Evolutionary conservation across 495 filamentous ascomycete genomes (phyloP).

Genomic region (Podospora pseudopauciseta): DNA sequence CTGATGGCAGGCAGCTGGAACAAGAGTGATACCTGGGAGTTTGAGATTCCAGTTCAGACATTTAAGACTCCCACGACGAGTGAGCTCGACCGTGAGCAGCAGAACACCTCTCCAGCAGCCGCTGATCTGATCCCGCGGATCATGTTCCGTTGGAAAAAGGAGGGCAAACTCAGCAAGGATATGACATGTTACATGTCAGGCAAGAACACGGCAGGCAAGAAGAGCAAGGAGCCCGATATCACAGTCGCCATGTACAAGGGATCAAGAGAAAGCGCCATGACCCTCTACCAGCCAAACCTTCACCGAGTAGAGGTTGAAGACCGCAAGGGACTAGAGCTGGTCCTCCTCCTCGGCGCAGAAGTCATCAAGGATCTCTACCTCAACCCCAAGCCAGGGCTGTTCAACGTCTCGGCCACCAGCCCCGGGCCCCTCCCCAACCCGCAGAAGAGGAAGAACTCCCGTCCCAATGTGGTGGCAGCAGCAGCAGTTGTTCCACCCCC

Average conservation of each 20-base stretch:
- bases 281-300: constrained; percentile 89
- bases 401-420: constrained; percentile 62
- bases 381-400: constrained; percentile 60
- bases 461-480: constrained; percentile 28
- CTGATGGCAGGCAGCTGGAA: constrained; percentile 73
- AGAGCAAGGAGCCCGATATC: constrained; percentile 89
- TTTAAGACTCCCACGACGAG: constrained; percentile 77
- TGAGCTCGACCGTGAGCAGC: constrained; percentile 69
- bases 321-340: constrained; percentile 86
- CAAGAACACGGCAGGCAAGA: constrained; percentile 65
- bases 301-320: constrained; percentile 90
- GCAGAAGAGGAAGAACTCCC: constrained; percentile 41
- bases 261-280: constrained; percentile 50
- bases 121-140: constrained; percentile 73
- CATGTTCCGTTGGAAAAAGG: constrained; percentile 86
- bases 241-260: constrained; percentile 76
- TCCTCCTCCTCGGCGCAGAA: constrained; percentile 74
- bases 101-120: constrained; percentile 59
- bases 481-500: constrained; percentile 7
- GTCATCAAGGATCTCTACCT: constrained; percentile 89
- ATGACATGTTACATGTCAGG: constrained; percentile 79
- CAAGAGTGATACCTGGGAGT: constrained; percentile 76
- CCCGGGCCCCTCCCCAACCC: constrained; percentile 26
- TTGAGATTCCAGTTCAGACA: constrained; percentile 82
- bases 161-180: constrained; percentile 76